Evolutionary conservation across 768 basidiomycete genomes (phyloP).

Genomic region (Inosperma sp.): DNA sequence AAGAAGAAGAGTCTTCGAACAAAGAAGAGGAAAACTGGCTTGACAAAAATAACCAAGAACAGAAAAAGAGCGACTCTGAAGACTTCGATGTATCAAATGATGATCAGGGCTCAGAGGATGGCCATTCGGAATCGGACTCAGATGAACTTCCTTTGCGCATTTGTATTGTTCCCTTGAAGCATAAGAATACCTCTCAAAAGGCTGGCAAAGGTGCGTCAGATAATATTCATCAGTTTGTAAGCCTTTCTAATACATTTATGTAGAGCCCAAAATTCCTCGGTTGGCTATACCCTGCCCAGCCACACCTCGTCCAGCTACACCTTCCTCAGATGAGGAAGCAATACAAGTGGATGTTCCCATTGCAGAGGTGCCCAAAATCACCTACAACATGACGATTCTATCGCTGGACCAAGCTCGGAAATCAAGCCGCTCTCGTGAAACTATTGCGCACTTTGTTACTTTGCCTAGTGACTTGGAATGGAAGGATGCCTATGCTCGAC

Average conservation of each 20-base stretch:
- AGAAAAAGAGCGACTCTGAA: neutral
- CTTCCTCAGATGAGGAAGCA: neutral
- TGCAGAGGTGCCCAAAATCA: neutral
- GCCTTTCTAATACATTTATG: neutral
- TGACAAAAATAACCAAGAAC: neutral
- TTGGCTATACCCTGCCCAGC: too few species aligned
- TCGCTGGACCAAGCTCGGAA: neutral
- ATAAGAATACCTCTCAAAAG: neutral
- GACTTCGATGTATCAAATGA: too few species aligned
- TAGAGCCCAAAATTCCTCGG: neutral
- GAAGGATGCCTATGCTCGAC: neutral
- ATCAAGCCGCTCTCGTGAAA: neutral
- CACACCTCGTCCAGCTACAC: too few species aligned
- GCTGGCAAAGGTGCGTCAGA: neutral
- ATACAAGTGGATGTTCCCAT: neutral
- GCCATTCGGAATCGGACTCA: neutral
- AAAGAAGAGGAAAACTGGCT: neutral
- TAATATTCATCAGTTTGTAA: neutral
- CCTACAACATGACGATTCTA: neutral
- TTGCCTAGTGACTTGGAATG: neutral
- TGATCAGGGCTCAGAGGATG: too few species aligned
- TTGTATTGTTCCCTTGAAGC: neutral
- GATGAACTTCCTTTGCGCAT: neutral
- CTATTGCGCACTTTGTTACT: neutral
- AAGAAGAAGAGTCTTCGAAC: neutral